Evolutionary conservation across 768 basidiomycete species (phyloP), one percentile per base, ranked within the genome.

Genomic region (Leccinum barrowsii): DNA sequence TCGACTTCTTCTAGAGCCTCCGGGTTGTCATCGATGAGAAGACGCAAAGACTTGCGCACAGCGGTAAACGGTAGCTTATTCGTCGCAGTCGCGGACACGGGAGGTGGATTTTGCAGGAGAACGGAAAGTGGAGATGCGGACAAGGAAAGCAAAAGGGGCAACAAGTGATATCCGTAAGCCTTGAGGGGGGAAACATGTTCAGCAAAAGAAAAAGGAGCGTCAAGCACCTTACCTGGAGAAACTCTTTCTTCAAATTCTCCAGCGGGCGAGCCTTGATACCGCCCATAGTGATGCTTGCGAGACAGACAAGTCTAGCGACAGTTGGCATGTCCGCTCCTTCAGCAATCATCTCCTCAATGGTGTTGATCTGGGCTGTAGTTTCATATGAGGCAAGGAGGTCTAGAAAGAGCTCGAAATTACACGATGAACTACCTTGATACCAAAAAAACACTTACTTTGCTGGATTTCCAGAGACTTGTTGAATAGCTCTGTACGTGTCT

Each of bases 301-400:
- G 82, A 67, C 94, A 93, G 42, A 94, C 77, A 44, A 97, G 77
- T 58, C 97, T 81, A 10, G 95, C 69, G 5, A 96, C 84, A 8
- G 80, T 80, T 61, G 85, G 84, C 79, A 94, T 82, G 42, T 94
- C 90, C 2, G 87, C 86, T 54, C 92, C 92, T 65, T 92, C 89
- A 17, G 90, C 84, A 60, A 98, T 86, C 64, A 99, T 76, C 56
- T 95, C 92, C 70, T 98, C 96, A 56, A 99, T 92, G 0, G 87
- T 85, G n/a, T 76, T 75, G 46, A 97, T 80, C 71, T 98, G 97
- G 4, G 80, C 79, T 12, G 84, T 76, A 26, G 89, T 78, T 65
- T 98, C 90, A 67, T 95, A 94, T 7, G 94, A 95, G 7, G 94
- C 92, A 30, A 98, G 82, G n/a, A 99, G 80, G 72, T 98, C 95